Evolutionary conservation across 2,329 filamentous ascomycete genomes (phyloP).

Genomic region (Alternaria sp.): DNA sequence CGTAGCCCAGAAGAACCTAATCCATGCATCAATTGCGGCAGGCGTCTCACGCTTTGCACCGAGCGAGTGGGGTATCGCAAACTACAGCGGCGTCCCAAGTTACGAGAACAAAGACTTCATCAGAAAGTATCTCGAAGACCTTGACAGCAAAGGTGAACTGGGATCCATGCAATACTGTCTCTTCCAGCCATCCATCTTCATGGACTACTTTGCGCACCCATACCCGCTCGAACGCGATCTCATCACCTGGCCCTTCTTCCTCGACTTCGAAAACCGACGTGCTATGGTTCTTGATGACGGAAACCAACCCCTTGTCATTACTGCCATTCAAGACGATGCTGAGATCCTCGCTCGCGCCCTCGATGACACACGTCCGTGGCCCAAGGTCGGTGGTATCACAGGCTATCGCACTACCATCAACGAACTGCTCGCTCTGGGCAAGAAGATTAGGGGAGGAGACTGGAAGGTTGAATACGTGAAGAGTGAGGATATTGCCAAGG

Average conservation of each 20-base stretch:
- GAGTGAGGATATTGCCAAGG: constrained; percentile 59
- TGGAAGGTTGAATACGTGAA: constrained; percentile 57
- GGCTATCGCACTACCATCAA: constrained; percentile 36
- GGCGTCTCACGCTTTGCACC: constrained; percentile 44
- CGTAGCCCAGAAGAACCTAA: constrained; percentile 41
- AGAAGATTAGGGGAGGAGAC: constrained; percentile 41
- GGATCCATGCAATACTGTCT: constrained; percentile 64
- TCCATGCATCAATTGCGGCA: constrained; percentile 43
- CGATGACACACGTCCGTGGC: constrained; percentile 37
- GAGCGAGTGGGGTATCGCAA: constrained; percentile 43
- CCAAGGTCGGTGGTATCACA: constrained; percentile 36
- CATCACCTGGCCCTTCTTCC: constrained; percentile 46
- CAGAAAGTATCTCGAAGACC: constrained; percentile 59
- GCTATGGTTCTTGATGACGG: constrained; percentile 44
- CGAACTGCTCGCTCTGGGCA: constrained; percentile 40
- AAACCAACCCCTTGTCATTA: constrained; percentile 37
- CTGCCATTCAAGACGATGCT: constrained; percentile 37
- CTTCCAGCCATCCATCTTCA: constrained; percentile 65
- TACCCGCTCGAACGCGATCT: constrained; percentile 59
- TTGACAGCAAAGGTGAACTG: constrained; percentile 59
- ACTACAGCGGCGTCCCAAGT: constrained; percentile 54
- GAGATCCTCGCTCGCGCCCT: constrained; percentile 39
- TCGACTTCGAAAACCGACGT: constrained; percentile 38
- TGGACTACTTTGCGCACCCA: constrained; percentile 65
- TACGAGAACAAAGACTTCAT: constrained; percentile 63